Evolutionary conservation across 805 yeast genomes (phyloP).

Genomic region (Komagataella pastoris): DNA sequence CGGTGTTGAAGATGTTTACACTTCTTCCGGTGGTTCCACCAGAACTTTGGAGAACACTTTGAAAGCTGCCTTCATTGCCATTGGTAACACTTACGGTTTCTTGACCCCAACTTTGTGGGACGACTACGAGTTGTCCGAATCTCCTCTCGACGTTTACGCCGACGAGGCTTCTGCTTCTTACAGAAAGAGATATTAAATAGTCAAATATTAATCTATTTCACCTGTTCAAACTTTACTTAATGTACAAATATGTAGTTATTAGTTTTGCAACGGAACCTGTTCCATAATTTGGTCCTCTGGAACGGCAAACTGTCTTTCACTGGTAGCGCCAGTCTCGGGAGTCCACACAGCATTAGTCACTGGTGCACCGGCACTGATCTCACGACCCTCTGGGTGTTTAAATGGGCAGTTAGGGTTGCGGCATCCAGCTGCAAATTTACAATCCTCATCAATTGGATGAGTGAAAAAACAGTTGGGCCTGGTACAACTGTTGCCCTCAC

Average conservation of each 20-base stretch:
- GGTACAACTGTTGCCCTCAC: conserved; percentile 68
- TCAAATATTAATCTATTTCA: conserved; percentile 6
- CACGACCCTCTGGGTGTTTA: conserved; percentile 74
- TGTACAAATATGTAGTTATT: background rate
- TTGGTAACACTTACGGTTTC: conserved; percentile 99
- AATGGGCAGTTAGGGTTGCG: conserved; percentile 58
- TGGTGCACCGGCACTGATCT: conserved; percentile 12
- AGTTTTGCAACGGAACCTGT: conserved; percentile 40
- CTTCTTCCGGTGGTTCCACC: conserved; percentile 97
- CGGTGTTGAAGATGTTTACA: conserved; percentile 99
- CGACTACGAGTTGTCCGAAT: conserved; percentile 67
- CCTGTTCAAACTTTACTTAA: background rate
- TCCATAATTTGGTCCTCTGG: conserved; percentile 65
- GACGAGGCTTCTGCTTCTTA: conserved; percentile 58
- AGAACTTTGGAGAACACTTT: conserved; percentile 99
- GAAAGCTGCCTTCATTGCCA: conserved; percentile 98
- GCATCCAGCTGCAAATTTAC: conserved; percentile 72
- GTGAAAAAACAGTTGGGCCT: conserved; percentile 73
- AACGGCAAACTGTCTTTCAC: conserved; percentile 63
- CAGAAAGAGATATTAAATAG: conserved; percentile 60
- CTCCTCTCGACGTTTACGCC: conserved; percentile 93
- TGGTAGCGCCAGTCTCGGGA: conserved; percentile 23
- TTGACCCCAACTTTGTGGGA: conserved; percentile 99
- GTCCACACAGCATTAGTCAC: conserved; percentile 19
- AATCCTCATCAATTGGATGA: conserved; percentile 69